phyloP scores from a whole-genome alignment of 1,139 yeast species.

The Sugiyamaella xylanicola region DNA sequence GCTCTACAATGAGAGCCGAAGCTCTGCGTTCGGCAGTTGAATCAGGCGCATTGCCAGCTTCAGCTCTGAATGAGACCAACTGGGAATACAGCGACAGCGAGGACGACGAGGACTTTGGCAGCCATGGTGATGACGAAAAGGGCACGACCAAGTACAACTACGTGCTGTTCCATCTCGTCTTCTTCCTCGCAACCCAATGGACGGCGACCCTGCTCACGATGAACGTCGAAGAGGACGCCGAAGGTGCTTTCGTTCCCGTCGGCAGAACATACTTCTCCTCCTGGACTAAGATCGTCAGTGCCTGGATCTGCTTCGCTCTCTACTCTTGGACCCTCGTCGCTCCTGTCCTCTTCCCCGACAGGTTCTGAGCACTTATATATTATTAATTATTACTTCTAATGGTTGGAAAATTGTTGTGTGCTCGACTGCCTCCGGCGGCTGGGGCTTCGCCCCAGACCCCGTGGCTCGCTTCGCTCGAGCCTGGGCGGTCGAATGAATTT shows the following conservation, averaged over 20 bases:
- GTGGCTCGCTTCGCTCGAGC: not conserved
- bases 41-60: constrained; percentile 91
- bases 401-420: not conserved
- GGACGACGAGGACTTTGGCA: constrained; percentile 40
- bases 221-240: constrained; percentile 81
- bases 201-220: constrained; percentile 91
- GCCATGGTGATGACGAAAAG: constrained; percentile 60
- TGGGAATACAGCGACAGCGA: constrained; percentile 55
- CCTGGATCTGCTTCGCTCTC: constrained; percentile 86
- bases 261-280: constrained; percentile 95
- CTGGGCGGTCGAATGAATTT: too few species aligned
- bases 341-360: constrained; percentile 86
- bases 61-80: constrained; percentile 73
- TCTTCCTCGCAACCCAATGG: constrained; percentile 95
- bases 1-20: constrained; percentile 79
- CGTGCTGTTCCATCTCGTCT: constrained; percentile 83
- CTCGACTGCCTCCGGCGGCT: constrained; percentile 3
- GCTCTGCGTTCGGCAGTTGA: constrained; percentile 93
- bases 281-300: constrained; percentile 89
- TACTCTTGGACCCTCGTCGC: constrained; percentile 93
- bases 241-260: constrained; percentile 92
- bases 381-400: not conserved
- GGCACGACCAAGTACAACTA: constrained; percentile 80
- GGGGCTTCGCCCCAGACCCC: not conserved
- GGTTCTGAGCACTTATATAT: constrained; percentile 51